Base-by-base conservation (phyloP, 140 eudicot species). In the Senecio squalidus region DNA sequence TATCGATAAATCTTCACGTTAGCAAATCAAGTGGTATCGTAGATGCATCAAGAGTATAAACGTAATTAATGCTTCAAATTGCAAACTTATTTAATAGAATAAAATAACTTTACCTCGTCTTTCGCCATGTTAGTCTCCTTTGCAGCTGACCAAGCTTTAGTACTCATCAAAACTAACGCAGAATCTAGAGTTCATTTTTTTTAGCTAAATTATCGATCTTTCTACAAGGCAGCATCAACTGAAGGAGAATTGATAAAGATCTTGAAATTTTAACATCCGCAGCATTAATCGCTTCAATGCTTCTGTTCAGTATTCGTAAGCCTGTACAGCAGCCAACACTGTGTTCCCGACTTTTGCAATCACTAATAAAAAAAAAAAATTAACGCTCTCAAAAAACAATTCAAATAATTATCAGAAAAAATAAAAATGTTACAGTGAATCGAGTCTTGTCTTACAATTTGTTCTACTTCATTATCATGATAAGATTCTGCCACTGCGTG, bases 61-160 rank as follows among this genome's bases (percentile, higher is more conserved):
- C n/a, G n/a, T n/a, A n/a, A n/a, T n/a, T n/a, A n/a, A n/a, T n/a
- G n/a, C n/a, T n/a, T n/a, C n/a, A n/a, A 29, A 2, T 29, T 29
- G 6, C 6, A 29, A 29, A 29, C 33, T 29, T 6, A 29, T 3
- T 26, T n/a, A 10, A 25, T 3, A 60, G 4, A 9, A 27, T 44
- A 6, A 61, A 28, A 27, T 59, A 34, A 8, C 28, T 56, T 44
- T 76, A 86, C 98, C 88, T 91, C 98, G 29, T 78, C 91, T 77
- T 83, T 77, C 70, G 48, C 62, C 88, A 86, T 76, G 79, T 74
- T 39, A 4, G 96, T 52, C 55, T 83, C 94, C 71, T 81, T 83
- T 74, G 88, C 91, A 58, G 83, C 80, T 50, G 98, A 76, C 95
- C 96, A 91, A 64, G 98, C 96, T 77, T 86, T 91, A 36, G 85